A percentile compares a stretch with the other conserved stretches of the same genome.
Conservation (phyloP, 108 stramenopile species). For the Nannochloropsis salina region DNA sequence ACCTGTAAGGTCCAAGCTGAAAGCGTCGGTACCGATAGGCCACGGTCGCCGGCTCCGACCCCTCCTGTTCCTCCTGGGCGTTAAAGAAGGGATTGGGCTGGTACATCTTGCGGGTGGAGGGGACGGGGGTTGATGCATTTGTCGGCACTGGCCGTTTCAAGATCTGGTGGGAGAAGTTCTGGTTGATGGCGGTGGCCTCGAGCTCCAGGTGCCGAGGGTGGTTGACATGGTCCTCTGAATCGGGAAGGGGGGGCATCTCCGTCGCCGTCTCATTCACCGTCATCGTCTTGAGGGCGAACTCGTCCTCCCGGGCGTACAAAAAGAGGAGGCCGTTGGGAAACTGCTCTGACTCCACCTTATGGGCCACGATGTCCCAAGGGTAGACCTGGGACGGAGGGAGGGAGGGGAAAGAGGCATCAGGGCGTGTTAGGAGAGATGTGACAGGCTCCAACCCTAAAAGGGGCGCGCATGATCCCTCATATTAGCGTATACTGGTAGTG, state of each 20-base stretch:
- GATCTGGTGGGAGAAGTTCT: constrained; percentile 96
- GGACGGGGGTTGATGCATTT: not conserved
- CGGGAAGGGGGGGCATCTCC: constrained; percentile 50
- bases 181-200: constrained; percentile 94
- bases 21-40: constrained; percentile 96
- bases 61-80: constrained; percentile 79
- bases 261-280: constrained; percentile 48
- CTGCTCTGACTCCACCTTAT: not conserved
- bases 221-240: constrained; percentile 72
- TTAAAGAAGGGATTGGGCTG: constrained; percentile 92
- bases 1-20: constrained; percentile 62
- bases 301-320: constrained; percentile 91
- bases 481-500: constrained; percentile 20
- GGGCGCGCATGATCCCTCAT: not conserved
- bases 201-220: constrained; percentile 77
- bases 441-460: not conserved
- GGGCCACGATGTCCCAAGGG: not conserved
- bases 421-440: not conserved
- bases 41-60: constrained; percentile 85
- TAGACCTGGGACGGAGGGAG: constrained; percentile 5
- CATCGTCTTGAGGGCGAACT: constrained; percentile 79
- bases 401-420: not conserved
- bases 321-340: constrained; percentile 70
- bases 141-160: constrained; percentile 53
- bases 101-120: not conserved